Percentiles rank a stretch among this genome's conserved stretches.
Evolutionary conservation across 2,329 filamentous ascomycete genomes (phyloP).

Genomic region (Lasiodiplodia gonubiensis): DNA sequence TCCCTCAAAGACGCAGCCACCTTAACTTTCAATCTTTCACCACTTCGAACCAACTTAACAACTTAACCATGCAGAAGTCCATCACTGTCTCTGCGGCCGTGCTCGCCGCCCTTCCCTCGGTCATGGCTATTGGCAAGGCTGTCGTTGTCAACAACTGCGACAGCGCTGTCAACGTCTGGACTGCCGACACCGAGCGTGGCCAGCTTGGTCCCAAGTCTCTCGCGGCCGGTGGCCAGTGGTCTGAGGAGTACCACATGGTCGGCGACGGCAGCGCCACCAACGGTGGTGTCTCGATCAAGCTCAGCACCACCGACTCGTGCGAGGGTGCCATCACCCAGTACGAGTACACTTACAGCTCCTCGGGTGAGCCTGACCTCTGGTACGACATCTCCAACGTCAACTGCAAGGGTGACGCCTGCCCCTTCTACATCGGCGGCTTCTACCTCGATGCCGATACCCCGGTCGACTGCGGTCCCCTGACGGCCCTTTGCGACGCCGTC

Average conservation of each 20-base stretch:
- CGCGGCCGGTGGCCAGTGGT: slow-evolving; percentile 37
- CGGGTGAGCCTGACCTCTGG: slow-evolving; percentile 45
- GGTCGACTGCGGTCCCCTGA: slow-evolving; percentile 44
- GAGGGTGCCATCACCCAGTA: slow-evolving; percentile 42
- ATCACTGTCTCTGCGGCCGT: slow-evolving; percentile 41
- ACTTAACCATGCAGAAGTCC: slow-evolving; percentile 40
- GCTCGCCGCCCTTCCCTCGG: slow-evolving; percentile 38
- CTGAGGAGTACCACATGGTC: slow-evolving; percentile 39
- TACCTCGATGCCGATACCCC: slow-evolving; percentile 31
- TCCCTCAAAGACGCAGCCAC: slow-evolving; percentile 36
- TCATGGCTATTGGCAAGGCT: slow-evolving; percentile 33
- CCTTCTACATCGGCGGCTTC: slow-evolving; percentile 30
- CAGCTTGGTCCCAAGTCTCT: slow-evolving; percentile 38
- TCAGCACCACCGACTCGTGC: slow-evolving; percentile 43
- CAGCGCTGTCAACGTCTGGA: slow-evolving; percentile 47
- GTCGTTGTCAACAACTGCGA: slow-evolving; percentile 47
- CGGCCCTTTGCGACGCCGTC: slow-evolving; percentile 40
- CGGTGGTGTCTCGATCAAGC: slow-evolving; percentile 47
- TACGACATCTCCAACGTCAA: slow-evolving; percentile 30
- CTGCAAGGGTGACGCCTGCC: slow-evolving; percentile 28
- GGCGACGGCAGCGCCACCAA: slow-evolving; percentile 36
- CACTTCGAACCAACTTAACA: neutral
- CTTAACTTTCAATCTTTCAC: neutral
- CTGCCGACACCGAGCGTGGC: slow-evolving; percentile 38
- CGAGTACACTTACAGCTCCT: slow-evolving; percentile 44